Evolutionary conservation across 768 basidiomycete species (phyloP).

Genomic region (Termitomyces sp.): DNA sequence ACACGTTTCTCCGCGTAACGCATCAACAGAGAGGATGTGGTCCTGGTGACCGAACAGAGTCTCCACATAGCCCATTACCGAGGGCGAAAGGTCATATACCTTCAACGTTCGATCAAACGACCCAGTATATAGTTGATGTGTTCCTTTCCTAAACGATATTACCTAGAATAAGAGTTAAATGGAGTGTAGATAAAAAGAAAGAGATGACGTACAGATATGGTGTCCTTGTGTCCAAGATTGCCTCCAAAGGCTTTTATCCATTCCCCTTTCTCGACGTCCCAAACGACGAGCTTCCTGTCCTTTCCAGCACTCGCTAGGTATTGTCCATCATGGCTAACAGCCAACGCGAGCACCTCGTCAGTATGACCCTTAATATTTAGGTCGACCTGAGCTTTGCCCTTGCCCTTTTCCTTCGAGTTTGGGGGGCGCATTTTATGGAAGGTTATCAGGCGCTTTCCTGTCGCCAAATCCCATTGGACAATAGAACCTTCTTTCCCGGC

Average conservation of each 20-base stretch:
- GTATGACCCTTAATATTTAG: constrained; percentile 66
- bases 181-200: neutral
- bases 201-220: constrained; percentile 25
- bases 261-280: constrained; percentile 70
- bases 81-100: constrained; percentile 65
- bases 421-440: constrained; percentile 54
- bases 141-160: constrained; percentile 72
- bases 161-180: constrained; percentile 31
- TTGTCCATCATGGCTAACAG: constrained; percentile 80
- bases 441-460: constrained; percentile 51
- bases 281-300: constrained; percentile 78
- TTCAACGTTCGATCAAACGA: constrained; percentile 89
- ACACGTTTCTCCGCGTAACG: constrained; percentile 77
- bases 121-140: constrained; percentile 67
- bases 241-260: constrained; percentile 85
- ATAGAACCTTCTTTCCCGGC: constrained; percentile 90
- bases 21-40: constrained; percentile 67
- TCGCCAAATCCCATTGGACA: constrained; percentile 73
- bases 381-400: constrained; percentile 34
- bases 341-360: constrained; percentile 80
- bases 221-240: constrained; percentile 56
- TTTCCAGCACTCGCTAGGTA: constrained; percentile 83
- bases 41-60: constrained; percentile 98
- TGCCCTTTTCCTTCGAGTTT: constrained; percentile 41
- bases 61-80: constrained; percentile 89